A percentile compares a stretch with the other conserved stretches of the same genome.
Evolutionary conservation across 192 early-diverging fungal species (phyloP).

Genomic region (Backusella tuberculispora): DNA sequence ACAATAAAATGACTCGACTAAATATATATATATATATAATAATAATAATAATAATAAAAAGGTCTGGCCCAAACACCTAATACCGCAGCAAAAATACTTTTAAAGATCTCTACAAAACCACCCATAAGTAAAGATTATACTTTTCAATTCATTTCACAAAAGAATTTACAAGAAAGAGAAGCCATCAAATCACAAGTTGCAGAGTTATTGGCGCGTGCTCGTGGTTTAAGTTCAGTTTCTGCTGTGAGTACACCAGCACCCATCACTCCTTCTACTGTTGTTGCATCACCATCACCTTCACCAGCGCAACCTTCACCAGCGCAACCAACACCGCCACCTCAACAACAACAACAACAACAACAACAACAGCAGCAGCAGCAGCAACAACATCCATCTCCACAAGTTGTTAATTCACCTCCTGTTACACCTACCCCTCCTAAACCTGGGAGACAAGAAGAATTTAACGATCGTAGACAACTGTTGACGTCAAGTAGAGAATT

Average conservation of each 20-base stretch:
- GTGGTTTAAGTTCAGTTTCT: slow-evolving; percentile 18
- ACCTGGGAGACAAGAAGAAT: slow-evolving; percentile 52
- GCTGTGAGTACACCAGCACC: slow-evolving; percentile 19
- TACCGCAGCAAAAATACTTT: slow-evolving; percentile 22
- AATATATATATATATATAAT: not conserved
- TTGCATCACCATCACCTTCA: slow-evolving; percentile 7
- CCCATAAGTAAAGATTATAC: slow-evolving; percentile 36
- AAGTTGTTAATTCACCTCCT: slow-evolving; percentile 4
- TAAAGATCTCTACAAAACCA: slow-evolving; percentile 37
- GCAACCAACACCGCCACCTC: not conserved
- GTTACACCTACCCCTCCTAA: not conserved
- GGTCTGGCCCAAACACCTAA: slow-evolving; percentile 34
- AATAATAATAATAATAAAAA: slow-evolving; percentile 6
- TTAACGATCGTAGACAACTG: slow-evolving; percentile 62
- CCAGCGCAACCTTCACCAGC: slow-evolving; percentile 14
- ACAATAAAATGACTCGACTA: not conserved
- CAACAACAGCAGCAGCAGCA: too few relatives aligned
- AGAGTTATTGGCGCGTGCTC: slow-evolving; percentile 31
- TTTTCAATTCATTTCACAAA: slow-evolving; percentile 35
- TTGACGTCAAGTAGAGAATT: slow-evolving; percentile 73
- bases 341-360: too few relatives aligned
- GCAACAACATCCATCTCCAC: not conserved
- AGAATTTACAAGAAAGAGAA: slow-evolving; percentile 32
- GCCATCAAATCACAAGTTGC: slow-evolving; percentile 38
- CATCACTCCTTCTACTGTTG: slow-evolving; percentile 9